A percentile compares a stretch with the other conserved stretches of the same genome.
Conservation (phyloP, 2,329 filamentous ascomycete species). For the Fusarium anguioides region DNA sequence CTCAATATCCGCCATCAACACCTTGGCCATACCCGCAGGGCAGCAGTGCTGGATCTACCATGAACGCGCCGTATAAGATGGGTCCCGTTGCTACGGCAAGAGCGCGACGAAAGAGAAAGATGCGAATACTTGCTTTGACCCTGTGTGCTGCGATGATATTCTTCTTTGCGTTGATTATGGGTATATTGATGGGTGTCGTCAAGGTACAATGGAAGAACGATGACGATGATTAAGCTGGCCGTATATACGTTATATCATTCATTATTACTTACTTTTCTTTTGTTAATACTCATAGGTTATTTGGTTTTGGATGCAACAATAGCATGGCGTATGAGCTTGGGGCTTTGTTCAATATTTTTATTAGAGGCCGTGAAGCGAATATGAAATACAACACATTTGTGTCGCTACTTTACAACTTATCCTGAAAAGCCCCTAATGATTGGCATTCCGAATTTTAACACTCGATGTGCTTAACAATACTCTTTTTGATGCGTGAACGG, state of each 20-base stretch:
- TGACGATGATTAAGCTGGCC: slow-evolving; percentile 9
- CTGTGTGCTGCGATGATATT: slow-evolving; percentile 41
- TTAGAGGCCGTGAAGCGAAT: not conserved
- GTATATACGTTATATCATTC: not conserved
- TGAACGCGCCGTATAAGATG: slow-evolving; percentile 35
- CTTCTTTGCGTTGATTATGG: slow-evolving; percentile 42
- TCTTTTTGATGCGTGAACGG: too few relatives aligned
- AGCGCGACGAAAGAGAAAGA: slow-evolving; percentile 34
- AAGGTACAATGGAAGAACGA: slow-evolving; percentile 36
- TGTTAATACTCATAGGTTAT: slow-evolving; percentile 3
- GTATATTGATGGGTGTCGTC: slow-evolving; percentile 43
- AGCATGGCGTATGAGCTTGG: slow-evolving; percentile 15
- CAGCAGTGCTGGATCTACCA: slow-evolving; percentile 29
- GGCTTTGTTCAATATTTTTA: not conserved
- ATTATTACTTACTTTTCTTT: not conserved
- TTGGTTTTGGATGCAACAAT: not conserved
- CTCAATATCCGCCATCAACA: slow-evolving; percentile 33
- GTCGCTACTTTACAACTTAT: too few relatives aligned
- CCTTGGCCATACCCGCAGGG: slow-evolving; percentile 36
- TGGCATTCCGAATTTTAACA: too few relatives aligned
- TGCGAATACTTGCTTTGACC: slow-evolving; percentile 39
- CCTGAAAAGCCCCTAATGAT: not conserved
- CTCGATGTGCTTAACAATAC: too few relatives aligned
- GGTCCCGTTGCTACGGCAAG: slow-evolving; percentile 41
- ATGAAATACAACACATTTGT: not conserved